Percentiles rank a stretch among this genome's conserved stretches.
These are phyloP conservation scores for Torrubiellomyces zombiae DNA, from an alignment of 2,329 filamentous ascomycete genomes.

Conservation along the genomic window DNA sequence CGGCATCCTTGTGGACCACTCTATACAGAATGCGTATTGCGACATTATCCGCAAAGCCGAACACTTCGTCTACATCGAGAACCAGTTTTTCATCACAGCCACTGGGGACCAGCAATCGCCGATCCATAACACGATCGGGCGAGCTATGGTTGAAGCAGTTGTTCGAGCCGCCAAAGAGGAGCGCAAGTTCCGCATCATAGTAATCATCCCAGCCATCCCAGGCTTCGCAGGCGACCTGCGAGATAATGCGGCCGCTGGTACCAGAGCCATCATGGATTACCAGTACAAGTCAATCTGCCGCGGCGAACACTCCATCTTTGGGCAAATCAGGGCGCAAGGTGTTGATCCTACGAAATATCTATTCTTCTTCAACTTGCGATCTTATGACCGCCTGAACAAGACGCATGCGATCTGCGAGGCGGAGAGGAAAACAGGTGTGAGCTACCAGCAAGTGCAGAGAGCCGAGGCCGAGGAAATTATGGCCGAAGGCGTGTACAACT, in stretches of 20 bases:
- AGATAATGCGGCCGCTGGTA: constrained; percentile 68
- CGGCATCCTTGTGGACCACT: constrained; percentile 69
- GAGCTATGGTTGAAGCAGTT: constrained; percentile 79
- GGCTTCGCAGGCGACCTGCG: constrained; percentile 87
- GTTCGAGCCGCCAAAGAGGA: constrained; percentile 65
- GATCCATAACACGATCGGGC: constrained; percentile 75
- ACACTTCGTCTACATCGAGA: constrained; percentile 95
- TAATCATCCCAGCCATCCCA: constrained; percentile 79
- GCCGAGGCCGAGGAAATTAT: constrained; percentile 84
- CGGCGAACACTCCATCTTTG: constrained; percentile 82
- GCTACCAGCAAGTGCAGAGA: constrained; percentile 72
- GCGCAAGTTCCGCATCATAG: constrained; percentile 79
- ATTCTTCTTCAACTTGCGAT: constrained; percentile 86
- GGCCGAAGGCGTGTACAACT: constrained; percentile 52
- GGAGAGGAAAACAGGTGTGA: constrained; percentile 67
- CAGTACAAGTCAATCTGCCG: constrained; percentile 94
- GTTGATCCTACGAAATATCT: constrained; percentile 68
- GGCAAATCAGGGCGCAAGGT: constrained; percentile 52
- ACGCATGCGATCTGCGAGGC: constrained; percentile 56
- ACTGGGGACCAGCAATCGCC: constrained; percentile 78
- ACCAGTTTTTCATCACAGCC: constrained; percentile 95
- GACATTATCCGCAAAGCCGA: constrained; percentile 76
- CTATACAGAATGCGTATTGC: constrained; percentile 73
- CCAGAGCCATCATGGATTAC: constrained; percentile 93
- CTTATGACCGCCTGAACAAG: constrained; percentile 82